Base-by-base conservation (phyloP, 2,329 filamentous ascomycete species). In the Epichloe sibirici region DNA sequence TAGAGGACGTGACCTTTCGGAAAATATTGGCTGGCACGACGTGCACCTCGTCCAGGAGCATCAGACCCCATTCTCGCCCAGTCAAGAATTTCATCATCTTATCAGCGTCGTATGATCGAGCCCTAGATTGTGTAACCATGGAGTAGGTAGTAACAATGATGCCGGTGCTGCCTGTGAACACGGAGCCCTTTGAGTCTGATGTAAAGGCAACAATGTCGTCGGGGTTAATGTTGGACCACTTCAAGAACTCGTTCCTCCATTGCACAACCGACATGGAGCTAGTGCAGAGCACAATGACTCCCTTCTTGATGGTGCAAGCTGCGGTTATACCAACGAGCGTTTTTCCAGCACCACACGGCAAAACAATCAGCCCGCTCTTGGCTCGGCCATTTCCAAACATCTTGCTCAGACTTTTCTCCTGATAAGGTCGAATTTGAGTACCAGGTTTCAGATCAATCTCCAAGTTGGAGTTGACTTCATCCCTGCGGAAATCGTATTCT, bases 331-430 rank as follows among this genome's bases (percentile, higher is more conserved):
- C 93, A 15, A 98, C 93, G 42, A 98, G 73, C 1, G 93, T 98
- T 74, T 98, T 98, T 55, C 93, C 93, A 17, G 93, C 93, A 59
- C 93, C 93, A 66, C 93, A 98, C 17, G 93, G 93, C 60, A 98
- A 71, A 52, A 98, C 93, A 55, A 98, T 98, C 59, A 98, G 94
- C 53, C 93, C 93, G 68, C 90, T 96, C 72, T 95, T 93, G 13
- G 93, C 93, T 69, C 93, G 85, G 48, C 91, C 91, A 64, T 98
- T 98, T 64, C 93, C 91, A 66, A 98, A 98, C 93, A 98, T 98
- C 69, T 98, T 98, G 72, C 88, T 95, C 9, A 98, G 74, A 58
- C 90, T 95, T 71, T 96, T 95, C 68, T 98, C 93, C 66, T 98
- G 93, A 61, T 98, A 98, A 56, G 95, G 73, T 65, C 91, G 83